Percentiles rank a stretch among this genome's conserved stretches.
These are phyloP conservation scores for Aristolochia contorta DNA, from an alignment of 164 flowering plant genomes.

Conservation along the genomic window DNA sequence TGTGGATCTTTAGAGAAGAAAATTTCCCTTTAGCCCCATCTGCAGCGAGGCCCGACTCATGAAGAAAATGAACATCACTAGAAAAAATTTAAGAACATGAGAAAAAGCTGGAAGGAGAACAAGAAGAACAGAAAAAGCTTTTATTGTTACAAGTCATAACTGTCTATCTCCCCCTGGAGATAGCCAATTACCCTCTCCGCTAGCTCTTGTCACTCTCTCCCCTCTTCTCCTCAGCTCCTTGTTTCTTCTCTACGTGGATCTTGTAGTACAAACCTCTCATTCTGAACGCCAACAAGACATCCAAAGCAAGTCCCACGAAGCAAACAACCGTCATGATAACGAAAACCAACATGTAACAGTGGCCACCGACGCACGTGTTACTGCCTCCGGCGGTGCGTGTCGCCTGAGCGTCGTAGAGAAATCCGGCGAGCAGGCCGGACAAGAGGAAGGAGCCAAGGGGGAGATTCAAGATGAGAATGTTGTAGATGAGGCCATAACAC, in stretches of 20 bases:
- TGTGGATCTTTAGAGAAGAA: too few species aligned
- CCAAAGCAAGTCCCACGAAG: slow-evolving; percentile 55
- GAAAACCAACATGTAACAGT: slow-evolving; percentile 69
- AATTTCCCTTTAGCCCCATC: too few species aligned
- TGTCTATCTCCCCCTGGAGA: too few species aligned
- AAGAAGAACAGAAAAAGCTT: too few species aligned
- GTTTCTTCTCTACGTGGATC: slow-evolving; percentile 34
- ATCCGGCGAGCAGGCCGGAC: slow-evolving; percentile 82
- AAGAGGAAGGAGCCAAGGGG: slow-evolving; percentile 90
- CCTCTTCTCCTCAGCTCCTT: neutral
- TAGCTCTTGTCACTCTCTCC: too few species aligned
- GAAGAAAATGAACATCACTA: too few species aligned
- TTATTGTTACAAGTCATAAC: too few species aligned
- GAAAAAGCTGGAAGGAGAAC: too few species aligned
- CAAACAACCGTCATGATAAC: slow-evolving; percentile 61
- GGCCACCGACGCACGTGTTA: slow-evolving; percentile 71
- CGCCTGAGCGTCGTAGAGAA: slow-evolving; percentile 68
- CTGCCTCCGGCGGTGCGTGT: slow-evolving; percentile 50
- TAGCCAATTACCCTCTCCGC: too few species aligned
- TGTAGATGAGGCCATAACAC: slow-evolving; percentile 77
- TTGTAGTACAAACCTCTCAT: slow-evolving; percentile 46
- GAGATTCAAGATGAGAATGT: slow-evolving; percentile 69
- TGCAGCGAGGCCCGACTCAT: too few species aligned
- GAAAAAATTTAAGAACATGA: too few species aligned
- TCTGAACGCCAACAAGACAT: slow-evolving; percentile 42